Percentiles rank a stretch among this genome's conserved stretches.
These are phyloP conservation scores for Carpinus fangiana DNA, from an alignment of 306 rosid species.

Conservation along the genomic window DNA sequence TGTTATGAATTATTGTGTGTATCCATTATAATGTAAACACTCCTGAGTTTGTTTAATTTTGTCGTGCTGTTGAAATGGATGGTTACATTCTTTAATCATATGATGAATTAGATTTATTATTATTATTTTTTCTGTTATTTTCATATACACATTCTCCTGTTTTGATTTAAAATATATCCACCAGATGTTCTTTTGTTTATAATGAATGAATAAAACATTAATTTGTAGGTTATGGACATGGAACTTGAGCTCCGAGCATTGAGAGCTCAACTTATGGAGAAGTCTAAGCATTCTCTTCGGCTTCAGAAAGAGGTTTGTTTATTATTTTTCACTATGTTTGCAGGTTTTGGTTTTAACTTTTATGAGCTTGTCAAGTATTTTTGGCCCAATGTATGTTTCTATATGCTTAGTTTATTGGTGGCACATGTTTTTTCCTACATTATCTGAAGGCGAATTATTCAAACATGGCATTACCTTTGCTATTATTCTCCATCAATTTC, in stretches of 20 bases:
- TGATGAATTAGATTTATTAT: not conserved
- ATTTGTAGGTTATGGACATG: conserved; percentile 91
- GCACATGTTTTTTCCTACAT: not conserved
- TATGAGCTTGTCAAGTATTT: not conserved
- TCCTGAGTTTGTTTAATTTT: not conserved
- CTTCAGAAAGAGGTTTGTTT: conserved; percentile 77
- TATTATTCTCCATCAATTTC: not conserved
- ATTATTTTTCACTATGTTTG: conserved; percentile 14
- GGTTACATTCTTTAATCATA: not conserved
- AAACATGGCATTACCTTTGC: not conserved
- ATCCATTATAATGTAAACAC: not conserved
- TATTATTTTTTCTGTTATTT: not conserved
- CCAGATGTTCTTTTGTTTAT: not conserved
- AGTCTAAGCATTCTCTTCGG: conserved; percentile 70
- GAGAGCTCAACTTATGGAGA: conserved; percentile 79
- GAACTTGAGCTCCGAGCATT: conserved; percentile 88
- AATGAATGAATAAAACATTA: conserved; percentile 16
- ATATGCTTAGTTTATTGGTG: not conserved
- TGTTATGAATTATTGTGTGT: not conserved
- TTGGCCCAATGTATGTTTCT: not conserved
- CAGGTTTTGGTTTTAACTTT: conserved; percentile 5
- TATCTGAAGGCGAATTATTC: not conserved
- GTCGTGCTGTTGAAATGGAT: not conserved
- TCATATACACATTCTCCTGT: not conserved
- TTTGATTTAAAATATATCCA: not conserved